Evolutionary conservation across 305 asterid genomes (phyloP).

Genomic region (Withania somnifera): DNA sequence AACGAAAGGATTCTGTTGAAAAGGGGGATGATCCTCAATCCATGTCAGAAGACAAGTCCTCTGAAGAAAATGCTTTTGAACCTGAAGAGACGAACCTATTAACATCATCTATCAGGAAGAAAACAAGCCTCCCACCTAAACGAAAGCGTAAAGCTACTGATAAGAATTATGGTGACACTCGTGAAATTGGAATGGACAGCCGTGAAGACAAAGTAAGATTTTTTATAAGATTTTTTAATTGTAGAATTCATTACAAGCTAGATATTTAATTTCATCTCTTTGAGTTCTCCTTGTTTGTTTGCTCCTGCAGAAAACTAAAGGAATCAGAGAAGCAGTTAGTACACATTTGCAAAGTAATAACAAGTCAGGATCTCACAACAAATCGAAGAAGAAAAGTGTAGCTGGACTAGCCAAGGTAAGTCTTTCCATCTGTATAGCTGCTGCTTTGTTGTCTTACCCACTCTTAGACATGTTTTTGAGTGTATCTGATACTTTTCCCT

Average conservation of each 20-base stretch:
- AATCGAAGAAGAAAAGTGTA: slow-evolving; percentile 38
- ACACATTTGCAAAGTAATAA: slow-evolving; percentile 30
- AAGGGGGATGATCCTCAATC: slow-evolving; percentile 34
- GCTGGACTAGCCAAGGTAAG: slow-evolving; percentile 68
- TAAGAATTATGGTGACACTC: slow-evolving; percentile 29
- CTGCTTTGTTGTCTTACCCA: neutral
- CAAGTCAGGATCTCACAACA: slow-evolving; percentile 49
- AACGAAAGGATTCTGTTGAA: slow-evolving; percentile 41
- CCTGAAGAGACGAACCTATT: slow-evolving; percentile 48
- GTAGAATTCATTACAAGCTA: slow-evolving; percentile 22
- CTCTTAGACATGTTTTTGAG: neutral
- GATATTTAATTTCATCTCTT: neutral
- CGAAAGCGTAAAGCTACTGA: slow-evolving; percentile 50
- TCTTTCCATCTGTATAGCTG: neutral
- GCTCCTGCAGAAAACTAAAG: slow-evolving; percentile 49
- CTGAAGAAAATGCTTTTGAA: slow-evolving; percentile 31
- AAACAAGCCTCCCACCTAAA: slow-evolving; percentile 37
- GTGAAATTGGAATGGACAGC: slow-evolving; percentile 17
- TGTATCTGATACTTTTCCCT: neutral
- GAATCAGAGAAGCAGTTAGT: slow-evolving; percentile 23
- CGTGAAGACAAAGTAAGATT: slow-evolving; percentile 49
- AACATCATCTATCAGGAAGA: slow-evolving; percentile 34
- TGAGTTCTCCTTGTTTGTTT: slow-evolving; percentile 9
- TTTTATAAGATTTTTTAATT: too few species aligned
- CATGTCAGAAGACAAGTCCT: slow-evolving; percentile 39